Evolutionary conservation across 1,284 basidiomycete species (phyloP).

Genomic region (Pholiota adiposa): DNA sequence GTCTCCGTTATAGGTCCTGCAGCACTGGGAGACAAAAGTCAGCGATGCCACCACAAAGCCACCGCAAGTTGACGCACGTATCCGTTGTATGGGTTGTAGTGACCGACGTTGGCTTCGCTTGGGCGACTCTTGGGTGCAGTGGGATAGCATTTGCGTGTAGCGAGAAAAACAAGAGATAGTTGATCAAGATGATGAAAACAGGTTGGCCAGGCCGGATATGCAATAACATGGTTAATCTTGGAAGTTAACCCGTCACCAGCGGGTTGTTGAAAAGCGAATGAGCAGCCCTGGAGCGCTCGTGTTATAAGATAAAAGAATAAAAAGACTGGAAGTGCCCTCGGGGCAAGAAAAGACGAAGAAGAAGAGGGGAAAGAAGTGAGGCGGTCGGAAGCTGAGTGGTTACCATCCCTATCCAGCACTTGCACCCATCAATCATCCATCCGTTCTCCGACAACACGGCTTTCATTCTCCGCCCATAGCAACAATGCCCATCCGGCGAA

Average conservation of each 20-base stretch:
- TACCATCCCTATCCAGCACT: conserved; percentile 14
- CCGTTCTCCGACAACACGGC: conserved; percentile 9
- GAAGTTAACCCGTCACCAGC: conserved; percentile 56
- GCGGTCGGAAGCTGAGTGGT: conserved; percentile 14
- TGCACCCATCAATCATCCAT: conserved; percentile 18
- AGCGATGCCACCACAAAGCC: conserved; percentile 11
- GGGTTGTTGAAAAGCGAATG: conserved; percentile 38
- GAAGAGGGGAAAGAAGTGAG: conserved; percentile 15
- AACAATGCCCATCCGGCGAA: conserved; percentile 4
- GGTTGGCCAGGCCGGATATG: conserved; percentile 23
- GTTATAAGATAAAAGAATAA: conserved; percentile 32
- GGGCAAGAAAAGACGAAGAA: conserved; percentile 44
- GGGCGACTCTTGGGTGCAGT: conserved; percentile 22
- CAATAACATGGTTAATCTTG: conserved; percentile 30
- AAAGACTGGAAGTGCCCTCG: conserved; percentile 62
- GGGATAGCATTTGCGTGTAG: conserved; percentile 28
- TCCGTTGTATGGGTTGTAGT: conserved; percentile 39
- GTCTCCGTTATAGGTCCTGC: conserved; percentile 62
- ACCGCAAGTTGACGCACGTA: conserved; percentile 35
- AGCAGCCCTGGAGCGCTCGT: conserved; percentile 26
- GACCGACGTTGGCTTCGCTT: conserved; percentile 31
- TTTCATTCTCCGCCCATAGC: conserved; percentile 17
- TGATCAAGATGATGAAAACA: conserved; percentile 30
- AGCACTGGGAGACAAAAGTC: conserved; percentile 28
- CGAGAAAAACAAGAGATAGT: conserved; percentile 31